phyloP scores from a whole-genome alignment of 805 yeast genomes.

The Cyberlindnera euphorbiiphila region DNA sequence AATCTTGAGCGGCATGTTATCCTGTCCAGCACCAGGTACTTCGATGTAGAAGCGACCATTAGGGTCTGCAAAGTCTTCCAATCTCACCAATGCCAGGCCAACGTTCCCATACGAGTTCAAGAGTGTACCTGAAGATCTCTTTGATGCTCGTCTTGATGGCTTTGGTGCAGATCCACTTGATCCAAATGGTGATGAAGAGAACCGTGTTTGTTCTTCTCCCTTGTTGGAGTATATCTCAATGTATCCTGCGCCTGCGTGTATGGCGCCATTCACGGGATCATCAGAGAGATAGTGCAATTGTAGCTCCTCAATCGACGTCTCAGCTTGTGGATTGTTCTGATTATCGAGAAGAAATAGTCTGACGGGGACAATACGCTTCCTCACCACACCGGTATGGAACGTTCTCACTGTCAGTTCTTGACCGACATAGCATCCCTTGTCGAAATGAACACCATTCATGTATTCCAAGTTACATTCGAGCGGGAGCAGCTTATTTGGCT shows the following conservation, averaged over 20 bases:
- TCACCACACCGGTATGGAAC: conserved; percentile 73
- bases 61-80: conserved; percentile 39
- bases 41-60: conserved; percentile 32
- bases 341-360: conserved; percentile 25
- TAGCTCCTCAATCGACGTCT: conserved; percentile 16
- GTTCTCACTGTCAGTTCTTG: conserved; percentile 93
- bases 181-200: conserved; percentile 40
- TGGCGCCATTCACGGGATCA: conserved; percentile 12
- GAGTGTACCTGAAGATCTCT: conserved; percentile 55
- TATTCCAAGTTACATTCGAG: conserved; percentile 81
- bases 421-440: conserved; percentile 96
- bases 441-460: conserved; percentile 72
- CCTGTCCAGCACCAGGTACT: conserved; percentile 24
- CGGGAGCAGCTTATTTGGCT: conserved; percentile 59
- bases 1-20: conserved; percentile 27
- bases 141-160: conserved; percentile 23
- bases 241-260: conserved; percentile 11
- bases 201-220: conserved; percentile 17
- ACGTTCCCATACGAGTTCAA: conserved; percentile 51
- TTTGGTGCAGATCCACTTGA: background rate
- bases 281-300: conserved; percentile 15
- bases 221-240: conserved; percentile 23
- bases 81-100: conserved; percentile 63
- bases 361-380: conserved; percentile 79
- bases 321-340: conserved; percentile 8